Evolutionary conservation across 2,329 filamentous ascomycete genomes (phyloP), one percentile per base, ranked within the genome.

Genomic region (Neocatenulostroma microsporum): DNA sequence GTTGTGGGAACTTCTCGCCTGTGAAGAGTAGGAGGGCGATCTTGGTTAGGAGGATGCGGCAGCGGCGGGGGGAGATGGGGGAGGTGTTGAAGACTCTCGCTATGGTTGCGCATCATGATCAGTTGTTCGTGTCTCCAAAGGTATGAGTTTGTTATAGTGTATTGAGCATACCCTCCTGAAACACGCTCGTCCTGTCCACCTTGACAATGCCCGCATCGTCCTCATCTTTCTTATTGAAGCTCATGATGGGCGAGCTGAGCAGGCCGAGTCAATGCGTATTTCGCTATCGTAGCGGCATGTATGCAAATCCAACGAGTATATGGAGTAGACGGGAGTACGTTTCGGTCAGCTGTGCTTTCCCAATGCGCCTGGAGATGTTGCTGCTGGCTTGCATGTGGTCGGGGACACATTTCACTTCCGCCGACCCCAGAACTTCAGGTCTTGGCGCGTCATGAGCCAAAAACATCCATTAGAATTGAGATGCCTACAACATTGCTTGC

Each of bases 211-310:
- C 82, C 62, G 82, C 78, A 62, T 95, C 89, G 72, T 98, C 91
- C 75, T 96, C 91, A 67, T 98, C 89, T 74, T 94, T 96, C 73
- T 98, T 98, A 73, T 89, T 82, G 77, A 91, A 94, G 69, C 83
- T 91, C 88, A 94, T 94, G 60, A 23, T 55, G 49, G 32, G 13
- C 20, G 17, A 12, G 19, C 23, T 24, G n/a, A n/a, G n/a, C n/a
- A n/a, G n/a, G n/a, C n/a, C n/a, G n/a, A n/a, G n/a, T n/a, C n/a
- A n/a, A n/a, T n/a, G n/a, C n/a, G n/a, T n/a, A n/a, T n/a, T n/a
- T n/a, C n/a, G n/a, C n/a, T n/a, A n/a, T n/a, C n/a, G n/a, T n/a
- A n/a, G n/a, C n/a, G n/a, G n/a, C n/a, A n/a, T n/a, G n/a, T n/a
- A n/a, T n/a, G n/a, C n/a, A n/a, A n/a, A n/a, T n/a, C n/a, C n/a